Evolutionary conservation across 192 early-diverging fungal species (phyloP).

Genomic region (Gamsiella multidivaricata): DNA sequence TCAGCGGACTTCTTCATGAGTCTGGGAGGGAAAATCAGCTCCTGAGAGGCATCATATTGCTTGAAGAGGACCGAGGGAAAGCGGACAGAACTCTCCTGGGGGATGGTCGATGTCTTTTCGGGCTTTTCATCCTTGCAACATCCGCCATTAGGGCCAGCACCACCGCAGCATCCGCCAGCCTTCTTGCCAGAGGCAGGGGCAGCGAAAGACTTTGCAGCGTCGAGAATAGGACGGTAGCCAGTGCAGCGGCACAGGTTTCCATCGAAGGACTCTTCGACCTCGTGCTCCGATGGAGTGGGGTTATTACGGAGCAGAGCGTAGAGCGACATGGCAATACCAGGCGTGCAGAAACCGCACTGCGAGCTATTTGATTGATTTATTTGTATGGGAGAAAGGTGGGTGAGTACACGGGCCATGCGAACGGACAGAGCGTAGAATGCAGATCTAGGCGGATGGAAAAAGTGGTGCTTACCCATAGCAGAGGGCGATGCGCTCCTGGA

Average conservation of each 20-base stretch:
- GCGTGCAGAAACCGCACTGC: slow-evolving; percentile 94
- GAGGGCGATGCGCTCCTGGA: slow-evolving; percentile 80
- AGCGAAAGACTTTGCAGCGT: slow-evolving; percentile 78
- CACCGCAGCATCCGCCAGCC: slow-evolving; percentile 45
- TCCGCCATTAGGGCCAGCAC: slow-evolving; percentile 56
- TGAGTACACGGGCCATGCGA: background rate
- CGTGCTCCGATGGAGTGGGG: slow-evolving; percentile 69
- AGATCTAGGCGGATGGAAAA: background rate
- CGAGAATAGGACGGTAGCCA: slow-evolving; percentile 88
- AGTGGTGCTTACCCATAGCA: slow-evolving; percentile 64
- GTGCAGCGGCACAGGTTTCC: slow-evolving; percentile 93
- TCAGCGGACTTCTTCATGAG: slow-evolving; percentile 66
- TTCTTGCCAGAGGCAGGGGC: slow-evolving; percentile 28
- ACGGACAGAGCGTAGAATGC: background rate
- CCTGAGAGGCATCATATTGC: slow-evolving; percentile 69
- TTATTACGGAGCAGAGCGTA: slow-evolving; percentile 84
- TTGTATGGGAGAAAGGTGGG: background rate
- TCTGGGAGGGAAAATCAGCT: slow-evolving; percentile 75
- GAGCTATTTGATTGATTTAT: slow-evolving; percentile 57
- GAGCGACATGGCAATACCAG: slow-evolving; percentile 90
- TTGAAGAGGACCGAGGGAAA: slow-evolving; percentile 63
- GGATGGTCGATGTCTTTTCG: slow-evolving; percentile 31
- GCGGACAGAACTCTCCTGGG: slow-evolving; percentile 48
- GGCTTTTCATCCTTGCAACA: slow-evolving; percentile 62
- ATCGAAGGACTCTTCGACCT: slow-evolving; percentile 88